Evolutionary conservation across 306 rosid genomes (phyloP), one percentile per base, ranked within the genome.

Genomic region (Malus domestica): DNA sequence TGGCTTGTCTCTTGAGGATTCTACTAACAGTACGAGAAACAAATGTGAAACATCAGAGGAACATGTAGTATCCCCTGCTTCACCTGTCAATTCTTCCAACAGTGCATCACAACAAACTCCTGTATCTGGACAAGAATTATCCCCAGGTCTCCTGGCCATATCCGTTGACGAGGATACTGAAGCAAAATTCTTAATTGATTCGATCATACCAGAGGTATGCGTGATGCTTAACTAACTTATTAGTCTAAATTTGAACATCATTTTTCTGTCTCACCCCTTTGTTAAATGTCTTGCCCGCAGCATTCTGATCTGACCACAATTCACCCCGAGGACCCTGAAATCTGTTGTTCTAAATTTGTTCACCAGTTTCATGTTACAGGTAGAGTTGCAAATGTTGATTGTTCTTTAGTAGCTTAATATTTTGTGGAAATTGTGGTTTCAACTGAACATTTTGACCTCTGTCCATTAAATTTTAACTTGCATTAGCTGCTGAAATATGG

Each of bases 41-140:
- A 57, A 67, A 71, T 57, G 73, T 59, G 59, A 52, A 20, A 75
- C 51, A 35, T 66, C 22, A 6, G 59, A 76, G 15, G 63, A 82
- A 68, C 42, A 58, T 67, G 46, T 72, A 62, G 32, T 29, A 29
- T 45, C 85, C 23, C 33, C 83, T 19, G 62, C 75, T 71, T 62
- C 74, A 68, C 42, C 44, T 44, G 67, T 68, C 57, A 13, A 35
- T 72, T 72, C 52, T 72, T 18, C 29, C 30, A 32, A 30, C 22
- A 33, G 45, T 40, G 45, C 45, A 8, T 40, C 45, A 2, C 45
- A 40, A 40, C 44, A 40, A 40, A 40, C 45, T 40, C 11, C 20
- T 15, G 57, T 51, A 51, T 51, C 57, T 51, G 57, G 20, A 51
- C 57, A 51, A 14, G 19, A 60, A 2, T 33, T 25, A 33, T 10